Base-by-base conservation (phyloP, 2,329 filamentous ascomycete species). In the Coniochaeta sp. region DNA sequence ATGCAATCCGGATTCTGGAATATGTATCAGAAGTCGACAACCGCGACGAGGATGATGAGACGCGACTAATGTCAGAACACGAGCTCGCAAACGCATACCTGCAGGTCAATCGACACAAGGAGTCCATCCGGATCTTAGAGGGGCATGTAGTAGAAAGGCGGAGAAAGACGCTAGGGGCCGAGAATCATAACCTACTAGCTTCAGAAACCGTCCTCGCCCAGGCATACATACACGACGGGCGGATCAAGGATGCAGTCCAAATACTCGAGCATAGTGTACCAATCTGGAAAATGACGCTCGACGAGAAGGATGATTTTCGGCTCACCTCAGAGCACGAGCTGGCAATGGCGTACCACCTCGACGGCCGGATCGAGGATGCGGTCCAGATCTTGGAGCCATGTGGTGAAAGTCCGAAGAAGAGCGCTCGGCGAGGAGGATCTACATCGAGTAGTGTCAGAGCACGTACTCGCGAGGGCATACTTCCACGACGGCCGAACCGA, bases 171-270 rank as follows among this genome's bases (percentile, higher is more conserved):
- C 19, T 59, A 1, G 17, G 36, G 7, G 58, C 58, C 36, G 52
- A 60, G 28, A 19, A 61, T 47, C 38, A 34, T 1, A n/a, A 12
- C 12, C 55, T 22, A 26, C 55, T 57, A n/a, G 36, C 12, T 17
- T 61, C 58, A 24, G 62, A 67, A 57, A 60, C 67, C n/a, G 60
- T 19, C 22, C 63, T 67, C n/a, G 65, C 63, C 52, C 1, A 0
- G 17, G 62, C 62, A 22, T 66, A 71, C 57, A 12, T 28, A 8
- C 50, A 32, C 19, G 62, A 69, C 52, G 61, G 64, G 47, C 67
- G 68, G 58, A 58, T 64, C 16, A 57, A 64, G 54, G 57, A 67
- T 36, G 66, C 68, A 26, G 50, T 65, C 7, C 52, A 19, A 28
- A 55, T 55, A 28, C 16, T 55, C 2, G 52, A 55, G 28, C 52